Conservation (phyloP, 2,329 filamentous ascomycete genomes). For the Claviceps digitariae region DNA sequence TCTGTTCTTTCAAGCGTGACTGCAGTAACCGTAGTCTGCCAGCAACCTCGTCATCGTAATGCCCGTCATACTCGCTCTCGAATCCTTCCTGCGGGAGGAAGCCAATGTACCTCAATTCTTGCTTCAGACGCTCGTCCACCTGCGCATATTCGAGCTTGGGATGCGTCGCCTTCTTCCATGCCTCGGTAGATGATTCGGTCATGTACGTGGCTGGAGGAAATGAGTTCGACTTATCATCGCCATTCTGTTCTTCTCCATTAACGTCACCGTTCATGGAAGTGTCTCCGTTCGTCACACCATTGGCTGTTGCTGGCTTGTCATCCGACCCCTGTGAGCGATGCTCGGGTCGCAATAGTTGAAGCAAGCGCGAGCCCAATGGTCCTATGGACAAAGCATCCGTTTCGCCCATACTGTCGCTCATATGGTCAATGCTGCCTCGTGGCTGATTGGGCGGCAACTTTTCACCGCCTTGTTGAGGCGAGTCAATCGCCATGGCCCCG, state of each 20-base stretch:
- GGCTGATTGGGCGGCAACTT: slow-evolving; percentile 67
- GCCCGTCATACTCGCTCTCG: slow-evolving; percentile 69
- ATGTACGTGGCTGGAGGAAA: slow-evolving; percentile 64
- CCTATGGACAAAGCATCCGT: slow-evolving; percentile 83
- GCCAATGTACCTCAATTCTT: slow-evolving; percentile 82
- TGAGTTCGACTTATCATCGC: slow-evolving; percentile 24
- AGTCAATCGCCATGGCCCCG: slow-evolving; percentile 61
- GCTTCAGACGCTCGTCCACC: slow-evolving; percentile 81
- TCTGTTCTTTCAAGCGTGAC: slow-evolving; percentile 65
- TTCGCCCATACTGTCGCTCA: slow-evolving; percentile 76
- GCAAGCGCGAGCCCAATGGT: slow-evolving; percentile 67
- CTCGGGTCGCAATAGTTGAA: slow-evolving; percentile 72
- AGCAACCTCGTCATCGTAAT: slow-evolving; percentile 88
- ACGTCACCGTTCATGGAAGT: slow-evolving; percentile 38
- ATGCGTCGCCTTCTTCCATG: slow-evolving; percentile 66
- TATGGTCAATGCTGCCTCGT: slow-evolving; percentile 71
- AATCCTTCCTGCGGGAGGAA: slow-evolving; percentile 57
- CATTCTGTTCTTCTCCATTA: slow-evolving; percentile 19
- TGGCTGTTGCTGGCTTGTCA: slow-evolving; percentile 38
- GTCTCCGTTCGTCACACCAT: slow-evolving; percentile 41
- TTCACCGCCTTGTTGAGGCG: slow-evolving; percentile 45
- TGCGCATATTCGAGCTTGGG: slow-evolving; percentile 71
- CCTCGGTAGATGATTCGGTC: slow-evolving; percentile 59
- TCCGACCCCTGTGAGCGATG: slow-evolving; percentile 42
- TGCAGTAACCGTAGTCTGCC: slow-evolving; percentile 80